A percentile compares a stretch with the other conserved stretches of the same genome.
phyloP scores from a whole-genome alignment of 2,329 filamentous ascomycete species.

The Aspergillus viridinutans region DNA sequence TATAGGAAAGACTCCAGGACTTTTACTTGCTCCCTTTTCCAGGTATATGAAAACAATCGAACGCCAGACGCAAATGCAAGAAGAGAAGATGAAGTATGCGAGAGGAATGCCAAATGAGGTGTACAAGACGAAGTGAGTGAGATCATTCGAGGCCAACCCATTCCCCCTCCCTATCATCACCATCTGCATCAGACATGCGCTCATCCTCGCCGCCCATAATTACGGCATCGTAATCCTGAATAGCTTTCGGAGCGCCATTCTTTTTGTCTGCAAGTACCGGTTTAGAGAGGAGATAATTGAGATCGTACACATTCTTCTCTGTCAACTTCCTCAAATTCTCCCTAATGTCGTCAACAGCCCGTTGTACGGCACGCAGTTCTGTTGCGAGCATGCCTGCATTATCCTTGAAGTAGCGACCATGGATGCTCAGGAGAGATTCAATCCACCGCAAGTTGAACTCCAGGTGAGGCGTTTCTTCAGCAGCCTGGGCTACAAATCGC shows the following conservation, averaged over 20 bases:
- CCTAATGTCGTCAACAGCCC: constrained; percentile 74
- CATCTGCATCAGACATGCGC: constrained; percentile 25
- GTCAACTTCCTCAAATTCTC: constrained; percentile 77
- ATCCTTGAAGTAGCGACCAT: constrained; percentile 80
- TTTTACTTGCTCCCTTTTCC: constrained; percentile 19
- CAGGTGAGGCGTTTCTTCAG: constrained; percentile 85
- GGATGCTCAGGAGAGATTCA: constrained; percentile 71
- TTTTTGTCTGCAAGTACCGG: constrained; percentile 37
- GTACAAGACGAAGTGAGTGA: constrained; percentile 12
- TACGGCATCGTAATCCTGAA: constrained; percentile 22
- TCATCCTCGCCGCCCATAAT: constrained; percentile 22
- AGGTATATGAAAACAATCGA: constrained; percentile 22
- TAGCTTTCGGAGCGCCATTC: constrained; percentile 20
- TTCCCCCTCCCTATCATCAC: constrained; percentile 44
- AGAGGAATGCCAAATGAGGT: constrained; percentile 5
- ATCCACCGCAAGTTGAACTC: constrained; percentile 96
- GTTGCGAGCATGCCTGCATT: constrained; percentile 75
- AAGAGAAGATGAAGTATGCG: constrained; percentile 10
- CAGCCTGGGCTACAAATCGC: constrained; percentile 80
- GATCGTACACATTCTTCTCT: constrained; percentile 83
- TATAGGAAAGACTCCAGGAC: constrained; percentile 11
- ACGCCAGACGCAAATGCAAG: constrained; percentile 31
- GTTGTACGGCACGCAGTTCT: constrained; percentile 76
- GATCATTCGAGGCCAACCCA: constrained; percentile 53
- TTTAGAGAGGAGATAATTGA: constrained; percentile 71